These are phyloP conservation scores for Abrus precatorius DNA, from an alignment of 306 rosid genomes.

Conservation along the genomic window DNA sequence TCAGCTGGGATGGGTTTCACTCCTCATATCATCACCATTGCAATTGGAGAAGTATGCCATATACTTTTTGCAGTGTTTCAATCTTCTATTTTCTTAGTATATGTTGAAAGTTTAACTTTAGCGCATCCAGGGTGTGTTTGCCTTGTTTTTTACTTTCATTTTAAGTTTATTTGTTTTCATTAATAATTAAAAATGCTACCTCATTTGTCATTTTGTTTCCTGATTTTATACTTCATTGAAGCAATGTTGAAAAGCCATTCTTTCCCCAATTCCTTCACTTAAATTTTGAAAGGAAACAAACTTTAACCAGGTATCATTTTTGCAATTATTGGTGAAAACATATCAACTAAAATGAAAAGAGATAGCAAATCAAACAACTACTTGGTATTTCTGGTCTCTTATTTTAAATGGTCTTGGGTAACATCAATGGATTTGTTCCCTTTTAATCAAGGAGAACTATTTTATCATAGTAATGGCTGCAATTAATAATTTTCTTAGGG, in stretches of 20 bases:
- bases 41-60: slow-evolving; percentile 82
- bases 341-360: neutral
- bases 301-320: neutral
- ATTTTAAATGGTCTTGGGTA: slow-evolving; percentile 6
- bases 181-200: neutral
- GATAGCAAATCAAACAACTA: neutral
- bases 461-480: too few species aligned
- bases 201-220: neutral
- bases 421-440: too few species aligned
- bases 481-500: too few species aligned
- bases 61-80: slow-evolving; percentile 18
- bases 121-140: neutral
- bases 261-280: neutral
- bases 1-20: slow-evolving; percentile 94
- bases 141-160: neutral
- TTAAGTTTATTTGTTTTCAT: neutral
- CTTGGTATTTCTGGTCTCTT: slow-evolving; percentile 1
- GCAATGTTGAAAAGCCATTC: neutral
- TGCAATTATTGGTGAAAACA: neutral
- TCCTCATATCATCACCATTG: slow-evolving; percentile 88
- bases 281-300: neutral
- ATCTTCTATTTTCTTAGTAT: neutral
- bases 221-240: neutral
- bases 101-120: neutral
- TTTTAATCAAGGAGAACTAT: too few species aligned